These are phyloP conservation scores for Chloropicon primus DNA, from an alignment of 139 green algal genomes.

Conservation along the genomic window DNA sequence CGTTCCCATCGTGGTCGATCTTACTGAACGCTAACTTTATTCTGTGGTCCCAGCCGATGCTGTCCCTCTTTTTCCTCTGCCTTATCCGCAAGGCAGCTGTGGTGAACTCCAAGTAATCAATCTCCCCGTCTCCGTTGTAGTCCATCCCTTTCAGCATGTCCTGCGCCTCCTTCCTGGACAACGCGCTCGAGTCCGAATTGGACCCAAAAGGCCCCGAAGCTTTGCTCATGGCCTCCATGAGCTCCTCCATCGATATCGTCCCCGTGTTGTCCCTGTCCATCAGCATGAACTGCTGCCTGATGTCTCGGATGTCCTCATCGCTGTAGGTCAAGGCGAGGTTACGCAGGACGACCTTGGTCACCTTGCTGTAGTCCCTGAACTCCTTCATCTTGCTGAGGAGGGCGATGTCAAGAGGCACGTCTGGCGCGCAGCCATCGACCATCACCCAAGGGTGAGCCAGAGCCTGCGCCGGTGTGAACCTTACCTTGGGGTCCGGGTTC, in stretches of 20 bases:
- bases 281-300: background rate
- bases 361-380: background rate
- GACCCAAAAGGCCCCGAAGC: background rate
- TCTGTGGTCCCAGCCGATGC: constrained; percentile 2
- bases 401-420: background rate
- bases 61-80: constrained; percentile 22
- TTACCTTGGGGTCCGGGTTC: background rate
- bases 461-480: background rate
- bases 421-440: background rate
- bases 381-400: background rate
- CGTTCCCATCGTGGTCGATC: constrained; percentile 4
- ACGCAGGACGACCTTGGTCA: background rate
- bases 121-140: background rate
- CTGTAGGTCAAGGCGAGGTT: background rate
- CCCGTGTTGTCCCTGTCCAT: constrained; percentile 1
- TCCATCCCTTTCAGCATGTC: background rate
- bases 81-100: constrained; percentile 36
- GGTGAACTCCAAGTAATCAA: constrained; percentile 38
- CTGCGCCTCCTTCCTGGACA: background rate
- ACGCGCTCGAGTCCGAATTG: background rate
- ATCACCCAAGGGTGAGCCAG: constrained; percentile 4
- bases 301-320: background rate
- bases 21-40: background rate
- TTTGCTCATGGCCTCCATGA: background rate
- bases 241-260: constrained; percentile 3